phyloP scores from a whole-genome alignment of 768 basidiomycete genomes.

The Boletus vinaceobasis region DNA sequence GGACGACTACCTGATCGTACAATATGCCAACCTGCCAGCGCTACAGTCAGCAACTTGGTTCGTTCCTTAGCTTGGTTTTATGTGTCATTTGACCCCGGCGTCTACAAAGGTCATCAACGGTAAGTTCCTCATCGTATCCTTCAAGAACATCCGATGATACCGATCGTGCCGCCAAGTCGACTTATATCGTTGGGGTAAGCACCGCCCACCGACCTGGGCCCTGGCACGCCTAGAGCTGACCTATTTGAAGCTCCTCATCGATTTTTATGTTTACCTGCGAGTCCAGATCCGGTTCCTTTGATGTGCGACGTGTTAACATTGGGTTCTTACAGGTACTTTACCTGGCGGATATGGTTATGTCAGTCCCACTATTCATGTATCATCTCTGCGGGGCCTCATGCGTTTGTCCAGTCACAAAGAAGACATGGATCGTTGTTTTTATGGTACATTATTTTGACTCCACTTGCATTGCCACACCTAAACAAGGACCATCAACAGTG shows the following conservation, averaged over 20 bases:
- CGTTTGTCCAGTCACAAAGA: constrained; percentile 13
- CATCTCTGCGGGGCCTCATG: constrained; percentile 1
- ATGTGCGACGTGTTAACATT: not conserved
- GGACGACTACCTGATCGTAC: constrained; percentile 22
- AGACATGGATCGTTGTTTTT: constrained; percentile 11
- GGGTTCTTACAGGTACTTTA: constrained; percentile 22
- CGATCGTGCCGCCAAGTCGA: constrained; percentile 8
- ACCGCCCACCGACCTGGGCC: not conserved
- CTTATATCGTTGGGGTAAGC: constrained; percentile 24
- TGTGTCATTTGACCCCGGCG: not conserved
- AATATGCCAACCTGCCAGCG: constrained; percentile 10
- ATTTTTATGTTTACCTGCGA: constrained; percentile 27
- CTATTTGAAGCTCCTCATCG: constrained; percentile 18
- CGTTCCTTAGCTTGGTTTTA: constrained; percentile 2
- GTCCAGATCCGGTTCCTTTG: not conserved
- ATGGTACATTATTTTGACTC: constrained; percentile 13
- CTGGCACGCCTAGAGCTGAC: not conserved
- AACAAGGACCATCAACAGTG: constrained; percentile 4
- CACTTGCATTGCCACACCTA: not conserved
- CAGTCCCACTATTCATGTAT: not conserved
- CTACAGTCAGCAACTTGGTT: constrained; percentile 20
- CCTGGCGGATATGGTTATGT: constrained; percentile 31
- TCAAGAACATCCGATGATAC: not conserved
- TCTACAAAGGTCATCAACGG: constrained; percentile 13
- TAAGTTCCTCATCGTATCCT: constrained; percentile 4